Conservation (phyloP, 73 alveolate species). For the Halteria grandinella region DNA sequence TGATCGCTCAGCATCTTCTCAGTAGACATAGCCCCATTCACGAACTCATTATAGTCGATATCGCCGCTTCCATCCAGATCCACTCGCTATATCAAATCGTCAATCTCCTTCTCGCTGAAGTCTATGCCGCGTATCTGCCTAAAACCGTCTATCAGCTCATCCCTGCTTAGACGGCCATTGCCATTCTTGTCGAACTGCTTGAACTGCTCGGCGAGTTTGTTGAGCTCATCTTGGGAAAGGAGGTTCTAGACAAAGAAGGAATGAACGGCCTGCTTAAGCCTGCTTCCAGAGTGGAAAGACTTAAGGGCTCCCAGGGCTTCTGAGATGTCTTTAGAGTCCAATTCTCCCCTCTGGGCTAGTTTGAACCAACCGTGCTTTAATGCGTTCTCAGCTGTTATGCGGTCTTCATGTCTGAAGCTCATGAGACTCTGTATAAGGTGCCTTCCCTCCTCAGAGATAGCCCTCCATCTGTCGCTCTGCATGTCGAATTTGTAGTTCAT, state of each 20-base stretch:
- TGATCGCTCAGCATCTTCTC: constrained; percentile 75
- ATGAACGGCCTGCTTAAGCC: constrained; percentile 31
- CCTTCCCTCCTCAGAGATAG: constrained; percentile 22
- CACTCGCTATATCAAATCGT: constrained; percentile 41
- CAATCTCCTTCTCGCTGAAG: constrained; percentile 45
- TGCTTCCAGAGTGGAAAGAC: constrained; percentile 40
- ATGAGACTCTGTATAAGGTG: constrained; percentile 65
- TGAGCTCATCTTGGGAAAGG: constrained; percentile 33
- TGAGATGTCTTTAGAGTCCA: not conserved
- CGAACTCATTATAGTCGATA: constrained; percentile 61
- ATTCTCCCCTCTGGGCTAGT: constrained; percentile 40
- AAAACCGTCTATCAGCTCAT: constrained; percentile 48
- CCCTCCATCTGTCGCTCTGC: constrained; percentile 5
- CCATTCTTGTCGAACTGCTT: constrained; percentile 34
- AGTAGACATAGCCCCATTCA: constrained; percentile 76
- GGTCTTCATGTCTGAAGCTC: constrained; percentile 59
- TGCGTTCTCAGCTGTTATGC: constrained; percentile 74
- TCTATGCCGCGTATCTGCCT: constrained; percentile 11
- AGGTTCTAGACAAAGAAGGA: constrained; percentile 31
- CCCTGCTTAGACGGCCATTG: constrained; percentile 27
- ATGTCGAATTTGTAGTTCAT: constrained; percentile 14
- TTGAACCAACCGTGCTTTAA: constrained; percentile 72
- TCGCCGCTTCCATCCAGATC: constrained; percentile 64
- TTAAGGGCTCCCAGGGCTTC: constrained; percentile 16
- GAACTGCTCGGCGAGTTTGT: constrained; percentile 20